Base-by-base conservation (phyloP, 805 yeast species). In the Barnettozyma wickerhamii region DNA sequence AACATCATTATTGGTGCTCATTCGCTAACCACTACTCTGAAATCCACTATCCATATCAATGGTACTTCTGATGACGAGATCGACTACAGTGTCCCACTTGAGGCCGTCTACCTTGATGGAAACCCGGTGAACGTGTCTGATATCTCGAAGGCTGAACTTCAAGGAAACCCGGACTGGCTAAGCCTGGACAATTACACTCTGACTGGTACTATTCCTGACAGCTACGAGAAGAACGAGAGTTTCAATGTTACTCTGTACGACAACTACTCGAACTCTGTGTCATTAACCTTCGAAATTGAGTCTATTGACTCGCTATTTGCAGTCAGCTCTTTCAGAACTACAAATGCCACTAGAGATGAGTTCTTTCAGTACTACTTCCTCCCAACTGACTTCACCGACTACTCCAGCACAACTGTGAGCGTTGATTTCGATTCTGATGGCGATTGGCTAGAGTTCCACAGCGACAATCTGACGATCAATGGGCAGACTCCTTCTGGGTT, bases 1-100 rank as follows among this genome's bases (percentile, higher is more conserved):
- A 70, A 77, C 45, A 66, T 93, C 28, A 66, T 83, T 19, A 83
- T 91, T 28, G 99, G 99, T 31, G 96, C 95, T 9, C 96, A 93
- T 59, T 81, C 76, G 47, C 71, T 93, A 47, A 72, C 88, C 29
- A 81, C 93, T 2, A 68, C 80, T 18, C 56, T 79, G 29, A 75
- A 84, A 43, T 71, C 73, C 35, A 70, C 77, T 2, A 63, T 77
- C 21, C 60, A 69, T 18, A 68, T 85, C 43, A 84, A 85, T 51
- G 90, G 88, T 3, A 82, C 93, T 6, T 74, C 72, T 18, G 77
- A 79, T 35, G 72, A 75, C 26, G 52, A 60, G 1, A 71, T 91
- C 51, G 55, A 69, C 19, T 71, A 77, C 44, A 58, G 68, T 2
- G 65, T 89, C 18, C 96, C 96, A 1, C 57, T 84, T 33, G 61